phyloP scores from a whole-genome alignment of 768 basidiomycete species.

The Termitomyces sp. region DNA sequence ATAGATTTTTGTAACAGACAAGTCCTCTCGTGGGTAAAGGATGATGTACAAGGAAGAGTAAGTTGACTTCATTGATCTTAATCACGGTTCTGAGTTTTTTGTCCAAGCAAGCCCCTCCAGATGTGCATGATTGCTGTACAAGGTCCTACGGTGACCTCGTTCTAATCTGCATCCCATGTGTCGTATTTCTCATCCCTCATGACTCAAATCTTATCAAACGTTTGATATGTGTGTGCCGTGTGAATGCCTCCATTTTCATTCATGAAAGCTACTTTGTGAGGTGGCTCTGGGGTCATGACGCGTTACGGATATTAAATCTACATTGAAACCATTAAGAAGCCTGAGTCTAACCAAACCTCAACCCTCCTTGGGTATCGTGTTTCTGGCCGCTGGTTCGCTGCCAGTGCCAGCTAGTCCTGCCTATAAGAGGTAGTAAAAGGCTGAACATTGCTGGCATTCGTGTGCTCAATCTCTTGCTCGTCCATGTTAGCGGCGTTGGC shows the following conservation, averaged over 20 bases:
- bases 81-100: background rate
- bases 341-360: background rate
- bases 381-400: background rate
- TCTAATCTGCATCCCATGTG: background rate
- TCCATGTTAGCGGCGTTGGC: too few relatives aligned
- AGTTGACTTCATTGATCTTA: slow-evolving; percentile 1
- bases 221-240: background rate
- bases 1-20: background rate
- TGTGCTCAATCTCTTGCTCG: background rate
- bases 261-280: background rate
- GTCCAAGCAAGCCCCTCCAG: slow-evolving; percentile 4
- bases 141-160: background rate
- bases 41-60: slow-evolving; percentile 3
- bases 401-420: background rate
- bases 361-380: background rate
- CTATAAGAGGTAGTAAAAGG: background rate
- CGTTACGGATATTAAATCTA: background rate
- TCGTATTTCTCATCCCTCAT: slow-evolving; percentile 3
- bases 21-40: slow-evolving; percentile 3
- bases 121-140: background rate
- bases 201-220: background rate
- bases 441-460: background rate
- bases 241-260: background rate
- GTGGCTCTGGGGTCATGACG: too few relatives aligned
- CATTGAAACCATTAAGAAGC: background rate